Evolutionary conservation across 2,329 filamentous ascomycete species (phyloP), one percentile per base, ranked within the genome.

Genomic region (Epichloe gansuensis): DNA sequence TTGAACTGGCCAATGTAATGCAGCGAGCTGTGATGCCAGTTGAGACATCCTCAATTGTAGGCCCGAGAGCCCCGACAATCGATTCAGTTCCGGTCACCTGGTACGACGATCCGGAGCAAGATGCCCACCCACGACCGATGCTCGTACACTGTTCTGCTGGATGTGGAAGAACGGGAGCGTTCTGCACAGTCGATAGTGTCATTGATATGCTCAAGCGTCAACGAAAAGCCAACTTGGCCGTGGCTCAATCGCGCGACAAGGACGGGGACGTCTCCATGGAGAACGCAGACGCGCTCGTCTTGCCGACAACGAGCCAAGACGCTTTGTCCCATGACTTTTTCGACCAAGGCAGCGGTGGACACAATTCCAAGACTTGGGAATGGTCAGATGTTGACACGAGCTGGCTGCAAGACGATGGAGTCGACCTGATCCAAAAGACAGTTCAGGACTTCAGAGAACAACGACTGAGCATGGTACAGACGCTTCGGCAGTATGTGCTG

Each of bases 201-300:
- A 85, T 97, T 53, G 91, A 96, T 68, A 95, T 96, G 87, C 72
- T 98, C 55, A 95, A 95, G 72, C 82, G 88, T n/a, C 90, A 95
- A 67, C 78, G 74, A 35, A 67, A 72, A 50, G 66, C 66, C 8
- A 68, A 67, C 39, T 57, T 60, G 25, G 58, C 58, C 0, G 57
- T 55, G 3, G 53, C 53, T 13, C 51, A 52, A 12, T 48, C 53
- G 9, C 56, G 55, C 38, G 63, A 67, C 45, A 25, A 56, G 3
- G 74, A 77, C 25, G 75, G 71, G 1, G 76, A 80, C 52, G 65
- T 75, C 4, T 54, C 60, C 1, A 80, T 80, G 75, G 64, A 58
- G 1, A 63, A 63, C 43, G 37, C 54, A 1, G 65, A 62, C 17
- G 62, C 64, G 6, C 55, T 58, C 2, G 51, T 63, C 2, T 69